Evolutionary conservation across 2,329 filamentous ascomycete genomes (phyloP), one percentile per base, ranked within the genome.

Genomic region (Botrytis tulipae): DNA sequence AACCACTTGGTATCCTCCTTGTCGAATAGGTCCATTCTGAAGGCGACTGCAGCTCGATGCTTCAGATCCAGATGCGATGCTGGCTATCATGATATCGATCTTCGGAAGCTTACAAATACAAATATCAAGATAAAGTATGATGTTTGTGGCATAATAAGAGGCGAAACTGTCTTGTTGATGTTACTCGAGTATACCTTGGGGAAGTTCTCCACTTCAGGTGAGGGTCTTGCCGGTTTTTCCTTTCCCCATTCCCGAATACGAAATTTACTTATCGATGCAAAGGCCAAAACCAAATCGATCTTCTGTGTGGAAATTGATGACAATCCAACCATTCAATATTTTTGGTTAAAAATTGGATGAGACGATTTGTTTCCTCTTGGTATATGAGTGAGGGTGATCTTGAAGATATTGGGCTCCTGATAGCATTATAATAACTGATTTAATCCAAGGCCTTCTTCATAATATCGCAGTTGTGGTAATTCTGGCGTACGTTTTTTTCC

Each of bases 361-460:
- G 10, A 4, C 0, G 5, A 0, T 35, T 16, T 1, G 0, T 16
- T 46, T 8, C 3, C 29, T 35, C 6, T 6, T 46, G 12, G 1
- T 46, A 1, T 46, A 16, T 16, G 4, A 22, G 1, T 32, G 1
- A 2, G 3, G 1, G 12, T 8, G 3, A 25, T 7, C 9, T 35
- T 46, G 9, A 35, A 65, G 12, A 20, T 22, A 42, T 35, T 4
- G 18, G 22, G 20, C 32, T 3, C 2, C 8, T 4, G 8, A 14
- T 7, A 35, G 10, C 9, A 46, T 32, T 46, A 65, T 16, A 4
- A 25, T 35, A 20, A 46, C 29, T 16, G 6, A 46, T 25, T 4
- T 9, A 14, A 35, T 5, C 29, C 3, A 35, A 46, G 42, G 22
- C 1, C 29, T 46, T 29, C 12, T 25, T 32, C 9, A 46, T 16